phyloP scores from a whole-genome alignment of 2,329 filamentous ascomycete genomes.

The Tolypocladium endophyticum region DNA sequence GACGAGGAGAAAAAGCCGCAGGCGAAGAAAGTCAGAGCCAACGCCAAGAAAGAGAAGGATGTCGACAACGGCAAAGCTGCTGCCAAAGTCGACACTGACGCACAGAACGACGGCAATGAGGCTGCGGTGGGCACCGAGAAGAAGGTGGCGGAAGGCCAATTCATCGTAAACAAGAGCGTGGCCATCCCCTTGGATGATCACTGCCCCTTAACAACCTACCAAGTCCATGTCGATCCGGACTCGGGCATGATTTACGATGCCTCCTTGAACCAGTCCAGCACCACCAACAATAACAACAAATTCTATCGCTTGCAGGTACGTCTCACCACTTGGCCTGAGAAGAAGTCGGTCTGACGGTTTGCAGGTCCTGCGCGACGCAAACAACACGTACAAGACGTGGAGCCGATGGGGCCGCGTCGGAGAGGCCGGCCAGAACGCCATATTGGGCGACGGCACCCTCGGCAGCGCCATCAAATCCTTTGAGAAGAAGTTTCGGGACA shows the following conservation, averaged over 20 bases:
- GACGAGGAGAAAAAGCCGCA: constrained; percentile 7
- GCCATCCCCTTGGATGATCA: constrained; percentile 41
- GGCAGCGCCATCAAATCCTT: constrained; percentile 37
- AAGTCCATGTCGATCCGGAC: constrained; percentile 56
- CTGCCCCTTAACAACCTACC: constrained; percentile 23
- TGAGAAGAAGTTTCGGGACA: constrained; percentile 51
- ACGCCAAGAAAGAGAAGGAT: constrained; percentile 6
- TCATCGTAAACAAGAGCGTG: constrained; percentile 33
- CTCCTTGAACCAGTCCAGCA: constrained; percentile 67
- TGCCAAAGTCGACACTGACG: constrained; percentile 22
- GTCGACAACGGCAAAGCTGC: constrained; percentile 13
- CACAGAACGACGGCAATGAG: constrained; percentile 14
- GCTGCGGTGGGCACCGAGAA: constrained; percentile 23
- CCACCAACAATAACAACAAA: constrained; percentile 67
- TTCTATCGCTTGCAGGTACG: constrained; percentile 65
- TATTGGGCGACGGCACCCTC: constrained; percentile 31
- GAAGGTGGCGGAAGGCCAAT: constrained; percentile 29
- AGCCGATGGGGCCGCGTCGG: constrained; percentile 75
- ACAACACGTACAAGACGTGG: constrained; percentile 48
- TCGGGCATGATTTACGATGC: constrained; percentile 63
- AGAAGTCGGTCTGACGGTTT: constrained; percentile 1
- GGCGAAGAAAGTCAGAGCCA: not conserved
- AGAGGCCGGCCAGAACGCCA: constrained; percentile 39
- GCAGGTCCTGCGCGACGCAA: constrained; percentile 31
- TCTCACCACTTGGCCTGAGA: constrained; percentile 1